Base-by-base conservation (phyloP, 2,329 filamentous ascomycete species). In the Leptodontidium sp. region DNA sequence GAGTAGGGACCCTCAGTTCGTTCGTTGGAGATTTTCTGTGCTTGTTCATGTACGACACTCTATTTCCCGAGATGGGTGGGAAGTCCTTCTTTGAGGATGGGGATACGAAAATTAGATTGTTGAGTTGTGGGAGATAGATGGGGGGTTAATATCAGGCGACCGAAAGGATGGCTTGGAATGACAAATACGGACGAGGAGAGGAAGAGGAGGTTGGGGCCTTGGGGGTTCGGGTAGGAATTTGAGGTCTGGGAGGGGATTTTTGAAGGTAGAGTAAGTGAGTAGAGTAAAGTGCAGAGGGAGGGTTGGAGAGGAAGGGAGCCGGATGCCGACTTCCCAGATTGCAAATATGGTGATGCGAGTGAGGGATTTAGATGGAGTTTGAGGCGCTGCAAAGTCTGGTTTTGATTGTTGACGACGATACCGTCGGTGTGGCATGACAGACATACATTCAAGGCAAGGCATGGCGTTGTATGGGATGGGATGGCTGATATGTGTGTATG, bases 361-460 rank as follows among this genome's bases (percentile, higher is more conserved):
- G 55, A 55, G 55, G 55, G 35, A 58, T 24, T 40, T 58, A 58
- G 55, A 58, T 58, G 55, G 55, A 6, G 32, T 58, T 58, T 43
- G 55, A 58, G 55, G 55, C 35, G 55, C n/a, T 43, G 55, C 32
- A n/a, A 40, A 43, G 35, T 40, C 55, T 43, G 32, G 55, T 21
- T 58, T 58, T 58, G 55, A 58, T 58, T 58, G 55, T 58, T 58
- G 32, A 58, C 55, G 55, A 58, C 55, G 35, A 58, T 43, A 58
- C 55, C 32, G 35, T 58, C n/a, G 55, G 55, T 15, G 55, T 58
- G 32, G 55, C 55, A 58, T 58, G 55, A 58, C 55, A 40, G n/a
- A 24, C n/a, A 24, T 4, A 11, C 7, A 43, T 5, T 2, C 47
- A 50, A 24, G 38, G 8, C 11, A 43, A 21, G 21, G 21, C 21